Percentiles rank a stretch among this genome's conserved stretches.
Conservation (phyloP, 441 rosid species). For the Corymbia citriodora region DNA sequence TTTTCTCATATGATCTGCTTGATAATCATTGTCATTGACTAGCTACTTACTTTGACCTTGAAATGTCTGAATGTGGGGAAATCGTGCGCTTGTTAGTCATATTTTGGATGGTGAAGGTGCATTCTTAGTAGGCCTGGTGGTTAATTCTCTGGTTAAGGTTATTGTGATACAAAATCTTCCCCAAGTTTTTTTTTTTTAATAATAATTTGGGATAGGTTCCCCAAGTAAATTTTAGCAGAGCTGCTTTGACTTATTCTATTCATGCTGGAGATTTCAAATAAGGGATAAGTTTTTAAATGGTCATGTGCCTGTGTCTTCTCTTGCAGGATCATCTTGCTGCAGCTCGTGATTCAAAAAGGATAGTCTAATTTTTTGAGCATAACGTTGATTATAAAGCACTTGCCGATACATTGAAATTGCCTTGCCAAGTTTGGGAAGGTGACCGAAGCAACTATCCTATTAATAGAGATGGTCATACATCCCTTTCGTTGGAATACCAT, state of each 20-base stretch:
- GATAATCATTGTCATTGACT: neutral
- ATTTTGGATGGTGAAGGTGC: neutral
- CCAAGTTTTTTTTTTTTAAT: neutral
- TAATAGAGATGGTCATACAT: neutral
- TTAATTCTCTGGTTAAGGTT: neutral
- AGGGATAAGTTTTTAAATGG: slow-evolving; percentile 3
- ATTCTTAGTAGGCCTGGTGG: neutral
- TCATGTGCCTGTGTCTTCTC: neutral
- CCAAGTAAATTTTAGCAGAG: neutral
- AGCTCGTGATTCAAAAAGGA: slow-evolving; percentile 74
- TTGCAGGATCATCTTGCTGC: slow-evolving; percentile 87
- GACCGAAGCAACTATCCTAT: neutral
- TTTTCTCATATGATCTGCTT: slow-evolving; percentile 4
- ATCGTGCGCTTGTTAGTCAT: neutral
- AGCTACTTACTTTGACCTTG: neutral
- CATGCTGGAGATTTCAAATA: neutral
- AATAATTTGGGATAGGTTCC: neutral
- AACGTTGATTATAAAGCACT: neutral
- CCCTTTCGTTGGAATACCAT: neutral
- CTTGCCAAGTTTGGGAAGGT: neutral
- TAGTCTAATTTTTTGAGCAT: slow-evolving; percentile 22
- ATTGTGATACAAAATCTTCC: neutral
- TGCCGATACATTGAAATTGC: neutral
- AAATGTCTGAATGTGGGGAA: neutral
- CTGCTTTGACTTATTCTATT: neutral